Conservation (phyloP, 2,329 filamentous ascomycete genomes). For the Aureobasidium sp. region DNA sequence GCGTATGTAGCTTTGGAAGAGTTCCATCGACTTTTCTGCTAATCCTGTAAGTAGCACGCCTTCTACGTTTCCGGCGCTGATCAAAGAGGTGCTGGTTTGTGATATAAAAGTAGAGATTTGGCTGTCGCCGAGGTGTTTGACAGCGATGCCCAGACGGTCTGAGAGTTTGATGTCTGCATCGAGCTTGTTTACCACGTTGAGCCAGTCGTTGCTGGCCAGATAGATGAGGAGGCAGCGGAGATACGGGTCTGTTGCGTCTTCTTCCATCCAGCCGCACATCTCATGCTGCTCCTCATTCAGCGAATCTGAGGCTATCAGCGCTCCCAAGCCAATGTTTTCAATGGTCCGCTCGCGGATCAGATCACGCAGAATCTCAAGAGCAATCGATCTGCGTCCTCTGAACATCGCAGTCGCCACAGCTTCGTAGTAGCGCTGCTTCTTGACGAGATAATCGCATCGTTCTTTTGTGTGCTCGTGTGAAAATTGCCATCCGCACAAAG, state of each 20-base stretch:
- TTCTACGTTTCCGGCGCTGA: constrained; percentile 62
- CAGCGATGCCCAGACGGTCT: constrained; percentile 65
- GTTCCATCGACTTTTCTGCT: constrained; percentile 61
- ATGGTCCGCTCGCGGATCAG: constrained; percentile 63
- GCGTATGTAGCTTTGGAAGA: constrained; percentile 66
- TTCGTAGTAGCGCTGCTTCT: constrained; percentile 57
- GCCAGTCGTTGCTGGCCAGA: constrained; percentile 65
- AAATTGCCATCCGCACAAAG: constrained; percentile 65
- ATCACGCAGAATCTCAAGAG: constrained; percentile 60
- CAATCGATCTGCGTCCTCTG: constrained; percentile 58
- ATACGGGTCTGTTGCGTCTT: constrained; percentile 65
- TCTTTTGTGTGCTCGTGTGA: constrained; percentile 42
- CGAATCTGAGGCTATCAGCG: constrained; percentile 39
- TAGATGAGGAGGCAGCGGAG: constrained; percentile 71
- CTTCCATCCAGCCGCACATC: constrained; percentile 53
- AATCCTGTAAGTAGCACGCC: constrained; percentile 72
- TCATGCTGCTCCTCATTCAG: constrained; percentile 52
- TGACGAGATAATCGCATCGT: constrained; percentile 43
- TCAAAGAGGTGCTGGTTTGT: constrained; percentile 50
- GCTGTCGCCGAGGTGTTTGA: constrained; percentile 58
- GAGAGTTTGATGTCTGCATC: constrained; percentile 56
- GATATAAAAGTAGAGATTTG: constrained; percentile 37
- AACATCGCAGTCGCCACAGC: constrained; percentile 70
- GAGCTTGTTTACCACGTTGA: constrained; percentile 59
- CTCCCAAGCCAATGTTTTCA: constrained; percentile 39